phyloP scores from a whole-genome alignment of 1,139 yeast genomes.

The Candida sanyaensis region DNA sequence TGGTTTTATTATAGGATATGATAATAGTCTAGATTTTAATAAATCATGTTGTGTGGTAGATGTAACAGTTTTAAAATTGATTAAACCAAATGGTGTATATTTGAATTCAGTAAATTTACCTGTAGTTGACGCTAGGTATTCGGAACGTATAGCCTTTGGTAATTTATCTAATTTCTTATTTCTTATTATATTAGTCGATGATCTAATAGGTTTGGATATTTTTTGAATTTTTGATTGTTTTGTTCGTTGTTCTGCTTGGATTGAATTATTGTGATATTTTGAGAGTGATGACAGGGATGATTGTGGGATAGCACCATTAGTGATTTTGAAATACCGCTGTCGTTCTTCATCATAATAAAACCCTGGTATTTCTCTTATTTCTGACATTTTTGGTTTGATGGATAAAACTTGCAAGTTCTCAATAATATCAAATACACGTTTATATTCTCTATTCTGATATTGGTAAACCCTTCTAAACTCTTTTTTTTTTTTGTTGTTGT shows the following conservation, averaged over 20 bases:
- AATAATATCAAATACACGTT: no score
- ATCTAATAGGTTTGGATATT: conserved; percentile 18
- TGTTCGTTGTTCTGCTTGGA: conserved; percentile 33
- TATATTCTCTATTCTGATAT: no score
- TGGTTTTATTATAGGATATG: neutral
- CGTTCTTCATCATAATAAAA: conserved; percentile 45
- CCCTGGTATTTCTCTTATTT: conserved; percentile 40
- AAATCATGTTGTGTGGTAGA: neutral
- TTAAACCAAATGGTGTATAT: conserved; percentile 6
- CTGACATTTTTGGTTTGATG: conserved; percentile 6
- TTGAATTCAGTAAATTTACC: neutral
- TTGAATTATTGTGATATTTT: conserved; percentile 35
- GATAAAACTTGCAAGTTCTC: no score
- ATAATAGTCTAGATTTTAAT: neutral
- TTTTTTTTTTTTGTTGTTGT: neutral
- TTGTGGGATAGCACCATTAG: conserved; percentile 32
- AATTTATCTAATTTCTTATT: neutral
- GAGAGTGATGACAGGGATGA: conserved; percentile 1
- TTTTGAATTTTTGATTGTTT: conserved; percentile 8
- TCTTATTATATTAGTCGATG: neutral
- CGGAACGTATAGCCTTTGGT: neutral
- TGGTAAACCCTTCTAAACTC: no score
- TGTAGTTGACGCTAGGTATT: neutral
- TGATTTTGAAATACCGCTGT: conserved; percentile 46
- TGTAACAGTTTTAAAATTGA: conserved; percentile 11